Evolutionary conservation across 129 eudicot genomes (phyloP).

Genomic region (Kitagawia praeruptora): DNA sequence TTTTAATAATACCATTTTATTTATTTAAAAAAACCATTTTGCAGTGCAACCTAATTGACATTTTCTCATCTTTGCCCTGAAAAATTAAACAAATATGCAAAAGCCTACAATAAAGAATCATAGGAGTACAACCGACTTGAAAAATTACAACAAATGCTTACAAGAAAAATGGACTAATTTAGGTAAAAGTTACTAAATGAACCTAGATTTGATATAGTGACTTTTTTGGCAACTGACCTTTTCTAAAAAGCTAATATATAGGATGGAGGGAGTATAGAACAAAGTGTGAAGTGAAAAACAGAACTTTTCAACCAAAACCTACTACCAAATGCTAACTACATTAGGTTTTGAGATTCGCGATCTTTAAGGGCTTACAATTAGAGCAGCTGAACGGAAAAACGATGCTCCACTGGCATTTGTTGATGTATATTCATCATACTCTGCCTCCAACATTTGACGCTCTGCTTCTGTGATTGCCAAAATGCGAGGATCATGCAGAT

Average conservation of each 20-base stretch:
- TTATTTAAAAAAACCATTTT: background rate
- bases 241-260: background rate
- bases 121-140: background rate
- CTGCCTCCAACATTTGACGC: constrained; percentile 81
- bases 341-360: background rate
- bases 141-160: background rate
- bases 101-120: background rate
- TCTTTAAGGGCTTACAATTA: constrained; percentile 52
- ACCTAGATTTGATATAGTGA: background rate
- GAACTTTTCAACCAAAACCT: background rate
- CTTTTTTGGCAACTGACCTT: background rate
- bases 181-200: background rate
- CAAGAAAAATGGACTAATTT: background rate
- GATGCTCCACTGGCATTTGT: constrained; percentile 89
- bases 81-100: background rate
- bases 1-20: background rate
- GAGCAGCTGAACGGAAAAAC: constrained; percentile 92
- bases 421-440: constrained; percentile 78
- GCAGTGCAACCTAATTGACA: background rate
- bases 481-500: constrained; percentile 84
- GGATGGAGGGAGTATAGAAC: background rate
- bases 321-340: background rate
- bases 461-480: constrained; percentile 93
- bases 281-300: background rate
- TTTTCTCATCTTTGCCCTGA: background rate